Base-by-base conservation (phyloP, 2,329 filamentous ascomycete species). In the Apiospora aurea region DNA sequence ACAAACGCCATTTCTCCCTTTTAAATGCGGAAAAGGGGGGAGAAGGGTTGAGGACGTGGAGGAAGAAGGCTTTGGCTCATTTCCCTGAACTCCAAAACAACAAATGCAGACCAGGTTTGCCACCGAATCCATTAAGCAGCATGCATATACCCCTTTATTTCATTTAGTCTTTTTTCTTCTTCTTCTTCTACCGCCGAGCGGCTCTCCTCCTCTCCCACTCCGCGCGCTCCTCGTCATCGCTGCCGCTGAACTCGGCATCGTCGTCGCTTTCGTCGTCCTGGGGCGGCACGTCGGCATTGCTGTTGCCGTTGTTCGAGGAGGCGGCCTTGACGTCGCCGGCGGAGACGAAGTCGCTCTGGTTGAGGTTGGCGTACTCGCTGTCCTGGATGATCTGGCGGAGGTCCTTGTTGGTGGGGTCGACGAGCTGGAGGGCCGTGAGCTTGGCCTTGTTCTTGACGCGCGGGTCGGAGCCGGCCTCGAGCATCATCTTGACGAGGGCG, bases 401-500 rank as follows among this genome's bases (percentile, higher is more conserved):
- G 70, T 86, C 87, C 34, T 79, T 79, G 82, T 95, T 94, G 67
- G 87, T 79, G 21, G 93, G 93, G 82, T 96, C 93, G 71, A 92
- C 91, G 73, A 96, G 87, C 82, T 95, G 91, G 70, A 88, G 79
- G 41, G 94, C 88, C 69, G 91, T 93, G 73, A 94, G 87, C 77
- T 92, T 91, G 70, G 90, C 92, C 82, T 92, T 93, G 85, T 96
- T 96, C 81, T 85, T 85, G 77, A 85, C 76, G 73, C 88, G 86
- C 71, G 88, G 82, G 82, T 82, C 87, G 69, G 85, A 87, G 72
- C 94, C 94, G 71, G 94, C 94, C 83, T 96, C 94, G 75, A 96
- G 87, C 87, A 97, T 90, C 87, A 96, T 94, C 77, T 92, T 88
- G 76, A 96, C 88, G 70, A 96, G 87, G 24, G 88, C 87, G 76